These are phyloP conservation scores for Scalesia atractyloides DNA, from an alignment of 129 eudicot genomes.

Conservation along the genomic window DNA sequence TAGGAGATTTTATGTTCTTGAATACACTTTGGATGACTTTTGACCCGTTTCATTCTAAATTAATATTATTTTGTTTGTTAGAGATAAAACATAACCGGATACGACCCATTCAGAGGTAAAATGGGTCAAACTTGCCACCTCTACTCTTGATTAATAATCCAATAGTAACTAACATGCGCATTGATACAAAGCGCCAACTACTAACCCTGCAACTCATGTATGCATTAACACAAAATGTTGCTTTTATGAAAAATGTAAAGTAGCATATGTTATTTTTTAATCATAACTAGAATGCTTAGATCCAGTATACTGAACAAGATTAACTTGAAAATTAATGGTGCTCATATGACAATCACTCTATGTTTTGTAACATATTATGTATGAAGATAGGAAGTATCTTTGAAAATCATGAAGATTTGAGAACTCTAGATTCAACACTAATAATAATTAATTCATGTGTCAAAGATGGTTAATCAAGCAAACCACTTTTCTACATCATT, in stretches of 20 bases:
- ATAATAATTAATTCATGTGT: not conserved
- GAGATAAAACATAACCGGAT: not conserved
- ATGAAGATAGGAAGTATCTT: not conserved
- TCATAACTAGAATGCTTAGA: too few species aligned
- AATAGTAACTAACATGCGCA: not conserved
- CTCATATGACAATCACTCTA: not conserved
- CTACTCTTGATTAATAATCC: not conserved
- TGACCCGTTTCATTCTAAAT: not conserved
- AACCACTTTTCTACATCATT: conserved; percentile 15
- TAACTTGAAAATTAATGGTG: not conserved
- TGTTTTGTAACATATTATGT: too few species aligned
- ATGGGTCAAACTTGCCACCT: not conserved
- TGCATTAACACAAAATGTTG: too few species aligned
- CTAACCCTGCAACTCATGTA: too few species aligned
- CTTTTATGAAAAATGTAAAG: too few species aligned
- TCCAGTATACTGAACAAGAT: too few species aligned
- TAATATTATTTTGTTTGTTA: not conserved
- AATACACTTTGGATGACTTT: not conserved
- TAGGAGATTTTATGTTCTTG: not conserved
- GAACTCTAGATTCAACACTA: conserved; percentile 13
- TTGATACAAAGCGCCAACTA: too few species aligned
- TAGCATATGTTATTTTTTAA: too few species aligned
- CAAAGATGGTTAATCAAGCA: conserved; percentile 19
- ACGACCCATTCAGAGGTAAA: not conserved
- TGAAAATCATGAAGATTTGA: not conserved